A percentile compares a stretch with the other conserved stretches of the same genome.
Conservation (phyloP, 345 rosid genomes). For the Eucalyptus coolabah region DNA sequence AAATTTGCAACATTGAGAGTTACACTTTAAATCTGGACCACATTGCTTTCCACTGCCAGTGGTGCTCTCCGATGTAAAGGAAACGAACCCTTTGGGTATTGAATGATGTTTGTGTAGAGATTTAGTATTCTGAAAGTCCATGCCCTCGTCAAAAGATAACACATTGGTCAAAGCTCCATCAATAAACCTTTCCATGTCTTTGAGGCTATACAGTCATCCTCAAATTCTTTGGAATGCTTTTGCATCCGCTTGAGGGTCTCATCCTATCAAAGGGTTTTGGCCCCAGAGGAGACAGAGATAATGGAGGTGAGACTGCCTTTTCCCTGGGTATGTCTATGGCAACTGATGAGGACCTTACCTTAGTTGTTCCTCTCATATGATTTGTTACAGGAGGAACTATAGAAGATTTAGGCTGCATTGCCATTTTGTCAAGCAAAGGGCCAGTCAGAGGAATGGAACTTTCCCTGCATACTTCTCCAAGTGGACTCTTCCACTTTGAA, state of each 20-base stretch:
- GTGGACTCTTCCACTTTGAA: slow-evolving; percentile 20
- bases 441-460: slow-evolving; percentile 50
- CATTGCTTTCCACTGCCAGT: slow-evolving; percentile 17
- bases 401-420: slow-evolving; percentile 3
- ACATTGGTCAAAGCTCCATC: not conserved
- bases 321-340: slow-evolving; percentile 32
- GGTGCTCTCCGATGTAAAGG: slow-evolving; percentile 15
- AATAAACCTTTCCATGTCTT: slow-evolving; percentile 23
- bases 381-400: slow-evolving; percentile 15
- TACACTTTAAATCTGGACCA: slow-evolving; percentile 23
- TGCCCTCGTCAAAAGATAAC: not conserved
- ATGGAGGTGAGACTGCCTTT: slow-evolving; percentile 29
- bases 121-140: not conserved
- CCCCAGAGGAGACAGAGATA: slow-evolving; percentile 78
- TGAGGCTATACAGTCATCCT: slow-evolving; percentile 12
- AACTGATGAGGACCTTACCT: slow-evolving; percentile 19
- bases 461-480: slow-evolving; percentile 7
- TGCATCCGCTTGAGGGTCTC: slow-evolving; percentile 17
- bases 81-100: not conserved
- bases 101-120: not conserved
- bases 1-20: slow-evolving; percentile 50
- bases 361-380: slow-evolving; percentile 12
- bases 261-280: slow-evolving; percentile 52
- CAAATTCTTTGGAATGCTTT: slow-evolving; percentile 11
- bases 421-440: slow-evolving; percentile 43